Conservation (phyloP, 805 yeast genomes). For the Wickerhamomyces hampshirensis region DNA sequence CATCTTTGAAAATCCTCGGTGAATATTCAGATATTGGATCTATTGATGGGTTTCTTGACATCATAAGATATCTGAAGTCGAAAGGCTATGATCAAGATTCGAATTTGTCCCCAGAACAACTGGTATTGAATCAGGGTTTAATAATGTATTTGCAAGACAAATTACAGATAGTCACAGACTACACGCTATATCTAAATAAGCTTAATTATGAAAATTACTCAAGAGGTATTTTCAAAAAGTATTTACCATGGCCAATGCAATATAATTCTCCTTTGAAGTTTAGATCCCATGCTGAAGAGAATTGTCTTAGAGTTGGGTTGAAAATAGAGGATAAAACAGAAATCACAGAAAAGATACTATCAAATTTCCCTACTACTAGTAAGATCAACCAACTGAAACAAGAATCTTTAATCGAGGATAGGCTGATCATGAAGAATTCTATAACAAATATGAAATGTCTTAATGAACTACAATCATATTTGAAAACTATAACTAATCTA, state of each 20-base stretch:
- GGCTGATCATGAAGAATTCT: constrained; percentile 21
- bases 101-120: constrained; percentile 18
- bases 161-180: constrained; percentile 45
- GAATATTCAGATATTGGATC: constrained; percentile 13
- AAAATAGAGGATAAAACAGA: constrained; percentile 27
- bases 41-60: constrained; percentile 39
- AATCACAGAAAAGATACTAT: constrained; percentile 26
- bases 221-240: constrained; percentile 45
- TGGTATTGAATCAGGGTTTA: constrained; percentile 41
- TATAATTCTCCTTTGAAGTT: constrained; percentile 56
- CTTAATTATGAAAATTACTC: constrained; percentile 58
- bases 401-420: constrained; percentile 34
- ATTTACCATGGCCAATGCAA: constrained; percentile 71
- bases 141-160: constrained; percentile 37
- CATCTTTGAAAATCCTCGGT: constrained; percentile 37
- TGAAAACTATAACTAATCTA: constrained; percentile 13
- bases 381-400: constrained; percentile 70
- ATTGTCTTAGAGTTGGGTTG: constrained; percentile 31
- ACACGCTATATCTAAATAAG: constrained; percentile 51
- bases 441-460: constrained; percentile 24
- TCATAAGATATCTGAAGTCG: constrained; percentile 28
- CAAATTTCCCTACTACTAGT: constrained; percentile 28
- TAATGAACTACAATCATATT: constrained; percentile 9
- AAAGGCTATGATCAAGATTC: constrained; percentile 10
- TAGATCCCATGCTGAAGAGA: constrained; percentile 28